Percentiles rank a stretch among this genome's conserved stretches.
phyloP scores from a whole-genome alignment of 352 stramenopile species.

The Pythium diclinum region DNA sequence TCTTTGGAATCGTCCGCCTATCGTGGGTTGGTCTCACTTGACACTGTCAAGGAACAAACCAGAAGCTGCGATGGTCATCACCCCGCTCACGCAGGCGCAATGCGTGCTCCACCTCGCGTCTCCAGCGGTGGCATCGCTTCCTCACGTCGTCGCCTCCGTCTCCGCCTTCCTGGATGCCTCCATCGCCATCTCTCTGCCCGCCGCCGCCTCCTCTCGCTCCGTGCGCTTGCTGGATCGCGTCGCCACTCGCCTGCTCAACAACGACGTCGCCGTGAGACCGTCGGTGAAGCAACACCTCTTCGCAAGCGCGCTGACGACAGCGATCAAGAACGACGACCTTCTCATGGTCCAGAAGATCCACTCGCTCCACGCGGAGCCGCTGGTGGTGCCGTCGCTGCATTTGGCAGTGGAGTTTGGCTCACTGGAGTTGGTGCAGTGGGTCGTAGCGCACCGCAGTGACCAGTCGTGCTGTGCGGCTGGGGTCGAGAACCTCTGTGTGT shows the following conservation, averaged over 20 bases:
- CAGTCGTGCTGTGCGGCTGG: not conserved
- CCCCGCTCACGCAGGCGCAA: not conserved
- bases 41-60: too few relatives aligned
- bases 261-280: not conserved
- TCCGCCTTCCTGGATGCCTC: constrained; percentile 1
- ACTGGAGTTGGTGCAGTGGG: not conserved
- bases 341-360: not conserved
- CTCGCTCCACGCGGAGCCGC: not conserved
- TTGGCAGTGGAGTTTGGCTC: not conserved
- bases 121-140: not conserved
- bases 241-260: not conserved
- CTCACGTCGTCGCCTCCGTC: constrained; percentile 4
- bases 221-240: not conserved
- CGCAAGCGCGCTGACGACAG: not conserved
- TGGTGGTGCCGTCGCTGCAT: not conserved
- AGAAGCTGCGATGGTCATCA: not conserved
- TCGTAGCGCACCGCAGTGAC: not conserved
- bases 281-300: not conserved
- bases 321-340: not conserved
- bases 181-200: not conserved
- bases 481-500: not conserved
- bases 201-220: not conserved
- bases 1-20: too few relatives aligned
- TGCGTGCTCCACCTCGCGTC: not conserved
- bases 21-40: too few relatives aligned